Percentiles rank a stretch among this genome's conserved stretches.
Conservation (phyloP, 352 stramenopile genomes). For the Pythium aphanidermatum region DNA sequence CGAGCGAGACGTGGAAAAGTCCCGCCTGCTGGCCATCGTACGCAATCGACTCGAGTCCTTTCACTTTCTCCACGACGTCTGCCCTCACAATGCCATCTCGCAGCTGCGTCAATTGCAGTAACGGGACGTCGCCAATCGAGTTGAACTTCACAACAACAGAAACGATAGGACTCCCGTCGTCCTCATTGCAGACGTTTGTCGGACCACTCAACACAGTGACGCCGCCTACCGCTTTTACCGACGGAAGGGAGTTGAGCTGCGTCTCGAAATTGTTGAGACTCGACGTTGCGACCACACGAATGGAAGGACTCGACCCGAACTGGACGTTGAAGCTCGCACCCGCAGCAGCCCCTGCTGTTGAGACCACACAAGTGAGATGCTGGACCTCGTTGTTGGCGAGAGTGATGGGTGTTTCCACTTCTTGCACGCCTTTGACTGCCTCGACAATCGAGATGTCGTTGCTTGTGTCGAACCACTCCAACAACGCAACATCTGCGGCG, state of each 20-base stretch:
- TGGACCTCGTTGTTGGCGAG: constrained; percentile 63
- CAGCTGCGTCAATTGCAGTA: constrained; percentile 28
- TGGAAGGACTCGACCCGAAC: constrained; percentile 26
- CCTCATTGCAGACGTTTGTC: constrained; percentile 33
- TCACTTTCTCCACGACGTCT: constrained; percentile 42
- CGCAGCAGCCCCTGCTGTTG: constrained; percentile 13
- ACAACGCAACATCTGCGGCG: constrained; percentile 35
- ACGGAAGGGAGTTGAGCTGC: constrained; percentile 41
- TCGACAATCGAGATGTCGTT: constrained; percentile 68
- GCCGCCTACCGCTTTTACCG: constrained; percentile 34
- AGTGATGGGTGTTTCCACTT: constrained; percentile 24
- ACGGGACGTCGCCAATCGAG: constrained; percentile 34
- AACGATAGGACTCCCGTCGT: constrained; percentile 15
- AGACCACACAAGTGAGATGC: constrained; percentile 44
- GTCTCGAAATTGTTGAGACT: constrained; percentile 27
- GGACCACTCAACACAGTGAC: constrained; percentile 40
- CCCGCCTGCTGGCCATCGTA: constrained; percentile 56
- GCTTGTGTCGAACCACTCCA: constrained; percentile 41
- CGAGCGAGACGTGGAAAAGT: constrained; percentile 81
- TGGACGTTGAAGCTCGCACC: constrained; percentile 42
- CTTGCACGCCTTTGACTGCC: constrained; percentile 36
- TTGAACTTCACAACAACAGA: constrained; percentile 44
- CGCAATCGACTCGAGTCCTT: constrained; percentile 62
- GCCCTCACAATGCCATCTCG: constrained; percentile 52
- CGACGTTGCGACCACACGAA: constrained; percentile 30